Evolutionary conservation across 2,329 filamentous ascomycete genomes (phyloP), one percentile per base, ranked within the genome.

Genomic region (Clonostachys rhizophaga): DNA sequence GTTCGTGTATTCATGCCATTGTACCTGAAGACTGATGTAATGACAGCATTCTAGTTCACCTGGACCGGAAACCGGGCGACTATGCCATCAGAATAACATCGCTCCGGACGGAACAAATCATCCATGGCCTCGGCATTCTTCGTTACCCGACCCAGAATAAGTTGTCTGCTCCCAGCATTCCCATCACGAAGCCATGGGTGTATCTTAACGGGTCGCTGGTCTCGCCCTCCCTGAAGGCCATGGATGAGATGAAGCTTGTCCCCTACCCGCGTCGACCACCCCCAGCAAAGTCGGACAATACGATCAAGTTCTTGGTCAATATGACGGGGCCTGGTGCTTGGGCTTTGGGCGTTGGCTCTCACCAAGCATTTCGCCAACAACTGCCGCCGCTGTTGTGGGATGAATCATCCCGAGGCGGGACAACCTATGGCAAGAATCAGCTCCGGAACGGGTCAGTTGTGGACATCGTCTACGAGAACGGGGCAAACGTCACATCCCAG

Each of bases 401-500:
- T 50, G 51, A 55, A 24, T 50, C 54, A 20, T 17, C 34, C 20
- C 40, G 34, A 17, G 68, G 79, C 48, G 62, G 64, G 6, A 79
- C 75, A 8, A 39, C 36, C 14, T 24, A 24, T 24, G 24, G 24
- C 24, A 8, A 24, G 24, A 24, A 8, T 8, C 24, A 24, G 24
- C 24, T 24, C 24, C 55, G 52, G 20, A 68, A 73, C 48, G 61
- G 65, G 51, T 67, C 71, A 3, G 82, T 78, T 78, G 65, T 83
- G 9, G 79, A 83, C 54, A 55, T 81, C n/a, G 65, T 83, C 51
- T 60, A 70, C 33, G 63, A 74, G 3, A 57, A 60, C n/a, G 57
- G 57, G 3, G 60, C 63, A 4, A 17, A 17, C 36, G 64, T 74
- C 7, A 75, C 80, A 54, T 78, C 66, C 1, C 56, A 63, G 10